A percentile compares a stretch with the other conserved stretches of the same genome.
phyloP scores from a whole-genome alignment of 78 protist species.

The Bodo saltans region DNA sequence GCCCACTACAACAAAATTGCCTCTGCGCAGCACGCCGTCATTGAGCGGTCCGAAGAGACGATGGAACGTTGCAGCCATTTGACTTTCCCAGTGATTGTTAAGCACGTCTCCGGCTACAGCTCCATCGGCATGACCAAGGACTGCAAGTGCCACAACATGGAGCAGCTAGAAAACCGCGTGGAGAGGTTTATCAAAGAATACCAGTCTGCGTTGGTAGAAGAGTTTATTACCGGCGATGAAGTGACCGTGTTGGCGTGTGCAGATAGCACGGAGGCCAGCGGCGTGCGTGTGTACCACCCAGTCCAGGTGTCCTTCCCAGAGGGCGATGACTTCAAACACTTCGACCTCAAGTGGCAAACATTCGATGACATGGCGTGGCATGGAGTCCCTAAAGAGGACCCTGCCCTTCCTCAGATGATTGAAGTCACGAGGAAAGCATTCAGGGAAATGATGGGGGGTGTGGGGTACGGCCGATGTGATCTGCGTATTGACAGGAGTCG shows the following conservation, averaged over 20 bases:
- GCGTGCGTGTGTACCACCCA: background rate
- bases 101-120: background rate
- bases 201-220: background rate
- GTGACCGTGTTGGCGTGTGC: background rate
- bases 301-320: background rate
- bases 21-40: background rate
- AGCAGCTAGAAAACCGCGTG: background rate
- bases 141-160: background rate
- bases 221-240: background rate
- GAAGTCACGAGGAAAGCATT: background rate
- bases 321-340: constrained; percentile 10
- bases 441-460: background rate
- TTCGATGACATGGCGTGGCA: background rate
- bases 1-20: background rate
- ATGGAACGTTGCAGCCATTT: background rate
- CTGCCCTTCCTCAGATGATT: background rate
- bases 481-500: background rate
- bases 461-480: background rate
- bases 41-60: background rate
- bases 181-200: background rate
- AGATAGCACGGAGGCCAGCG: background rate
- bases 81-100: background rate
- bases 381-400: background rate
- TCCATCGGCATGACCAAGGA: constrained; percentile 4
- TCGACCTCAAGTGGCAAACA: background rate